These are phyloP conservation scores for Suhomyces guaymorum DNA, from an alignment of 1,139 yeast species.

Conservation along the genomic window DNA sequence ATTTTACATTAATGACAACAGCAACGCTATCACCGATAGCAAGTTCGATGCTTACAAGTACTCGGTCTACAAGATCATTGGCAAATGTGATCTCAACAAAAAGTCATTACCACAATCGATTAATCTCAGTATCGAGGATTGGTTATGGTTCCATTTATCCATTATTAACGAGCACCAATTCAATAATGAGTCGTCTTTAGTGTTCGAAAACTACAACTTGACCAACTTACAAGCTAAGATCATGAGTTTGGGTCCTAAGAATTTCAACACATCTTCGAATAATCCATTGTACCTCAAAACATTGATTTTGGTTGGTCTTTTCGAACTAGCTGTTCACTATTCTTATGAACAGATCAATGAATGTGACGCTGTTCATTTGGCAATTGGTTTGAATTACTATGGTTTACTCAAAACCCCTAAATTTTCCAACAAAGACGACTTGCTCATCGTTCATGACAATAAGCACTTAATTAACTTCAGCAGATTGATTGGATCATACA, in stretches of 20 bases:
- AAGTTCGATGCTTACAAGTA: conserved; percentile 82
- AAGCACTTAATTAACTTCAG: conserved; percentile 55
- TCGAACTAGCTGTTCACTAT: conserved; percentile 78
- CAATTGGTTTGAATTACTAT: conserved; percentile 76
- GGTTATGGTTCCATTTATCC: conserved; percentile 93
- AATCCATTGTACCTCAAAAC: conserved; percentile 79
- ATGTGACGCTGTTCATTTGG: conserved; percentile 87
- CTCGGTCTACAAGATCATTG: conserved; percentile 87
- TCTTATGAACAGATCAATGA: conserved; percentile 64
- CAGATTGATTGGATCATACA: conserved; percentile 66
- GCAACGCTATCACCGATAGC: conserved; percentile 34
- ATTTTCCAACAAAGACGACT: conserved; percentile 31
- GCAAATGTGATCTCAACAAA: conserved; percentile 81
- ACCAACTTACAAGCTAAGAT: conserved; percentile 73
- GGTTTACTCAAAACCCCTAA: conserved; percentile 63
- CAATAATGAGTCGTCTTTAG: conserved; percentile 43
- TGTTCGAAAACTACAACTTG: conserved; percentile 72
- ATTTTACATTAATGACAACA: conserved; percentile 47
- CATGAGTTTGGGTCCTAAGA: conserved; percentile 69
- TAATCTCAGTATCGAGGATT: conserved; percentile 84
- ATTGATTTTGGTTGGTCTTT: conserved; percentile 73
- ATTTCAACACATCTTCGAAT: conserved; percentile 64
- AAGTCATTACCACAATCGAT: conserved; percentile 73
- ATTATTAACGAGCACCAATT: conserved; percentile 60
- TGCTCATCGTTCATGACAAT: conserved; percentile 38